Conservation (phyloP, 768 basidiomycete species). For the Macrolepiota fuliginosa region DNA sequence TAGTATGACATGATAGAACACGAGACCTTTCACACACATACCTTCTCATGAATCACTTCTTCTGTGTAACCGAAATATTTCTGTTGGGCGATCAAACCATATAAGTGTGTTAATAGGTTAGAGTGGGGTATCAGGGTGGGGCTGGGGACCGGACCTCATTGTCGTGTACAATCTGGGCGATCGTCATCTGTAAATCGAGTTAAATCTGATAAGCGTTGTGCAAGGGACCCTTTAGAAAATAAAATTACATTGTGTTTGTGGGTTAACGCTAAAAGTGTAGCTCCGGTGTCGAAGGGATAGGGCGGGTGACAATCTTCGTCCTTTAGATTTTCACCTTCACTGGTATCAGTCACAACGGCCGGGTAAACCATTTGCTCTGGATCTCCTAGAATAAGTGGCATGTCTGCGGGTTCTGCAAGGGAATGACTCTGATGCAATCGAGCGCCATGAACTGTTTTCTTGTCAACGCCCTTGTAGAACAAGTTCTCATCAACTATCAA, state of each 20-base stretch:
- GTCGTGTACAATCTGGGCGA: constrained; percentile 91
- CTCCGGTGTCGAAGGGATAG: constrained; percentile 79
- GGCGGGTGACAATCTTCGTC: constrained; percentile 59
- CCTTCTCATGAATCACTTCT: constrained; percentile 73
- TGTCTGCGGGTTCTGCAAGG: constrained; percentile 32
- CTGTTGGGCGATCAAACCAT: constrained; percentile 19
- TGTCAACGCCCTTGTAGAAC: constrained; percentile 91
- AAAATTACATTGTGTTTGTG: constrained; percentile 70
- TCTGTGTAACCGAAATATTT: constrained; percentile 72
- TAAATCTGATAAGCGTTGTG: background rate
- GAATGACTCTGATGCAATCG: constrained; percentile 67
- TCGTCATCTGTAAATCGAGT: constrained; percentile 63
- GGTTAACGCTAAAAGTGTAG: constrained; percentile 71
- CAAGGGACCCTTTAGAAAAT: background rate
- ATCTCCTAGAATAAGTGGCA: constrained; percentile 12
- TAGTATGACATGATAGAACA: background rate
- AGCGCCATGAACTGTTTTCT: constrained; percentile 74
- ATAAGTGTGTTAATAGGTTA: background rate
- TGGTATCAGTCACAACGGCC: background rate
- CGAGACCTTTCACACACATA: constrained; percentile 22
- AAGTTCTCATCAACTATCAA: constrained; percentile 82
- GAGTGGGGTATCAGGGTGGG: background rate
- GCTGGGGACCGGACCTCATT: constrained; percentile 56
- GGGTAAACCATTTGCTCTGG: background rate
- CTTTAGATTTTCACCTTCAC: background rate